A percentile compares a stretch with the other conserved stretches of the same genome.
phyloP scores from a whole-genome alignment of 23 red algal genomes.

The Agarophyton chilense region DNA sequence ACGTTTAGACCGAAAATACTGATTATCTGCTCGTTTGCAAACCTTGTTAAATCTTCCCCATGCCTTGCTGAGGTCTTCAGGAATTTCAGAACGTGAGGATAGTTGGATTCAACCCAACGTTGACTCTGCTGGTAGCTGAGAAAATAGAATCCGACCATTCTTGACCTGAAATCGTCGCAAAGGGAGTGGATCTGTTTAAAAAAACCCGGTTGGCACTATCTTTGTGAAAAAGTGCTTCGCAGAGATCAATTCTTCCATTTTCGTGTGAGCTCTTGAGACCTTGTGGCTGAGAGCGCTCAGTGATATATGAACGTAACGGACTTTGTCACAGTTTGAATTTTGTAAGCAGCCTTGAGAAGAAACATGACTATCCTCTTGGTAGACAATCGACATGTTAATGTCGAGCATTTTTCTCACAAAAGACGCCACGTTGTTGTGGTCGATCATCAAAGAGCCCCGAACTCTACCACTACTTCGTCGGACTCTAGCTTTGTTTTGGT shows the following conservation, averaged over 20 bases:
- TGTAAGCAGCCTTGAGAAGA: background rate
- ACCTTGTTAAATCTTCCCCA: background rate
- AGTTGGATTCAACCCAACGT: background rate
- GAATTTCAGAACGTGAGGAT: background rate
- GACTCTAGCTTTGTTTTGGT: too few relatives aligned
- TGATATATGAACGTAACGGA: background rate
- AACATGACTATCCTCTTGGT: background rate
- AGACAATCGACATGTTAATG: background rate
- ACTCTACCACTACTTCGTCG: background rate
- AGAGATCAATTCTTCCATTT: background rate
- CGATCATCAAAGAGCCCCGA: background rate
- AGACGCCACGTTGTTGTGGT: background rate
- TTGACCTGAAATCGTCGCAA: background rate
- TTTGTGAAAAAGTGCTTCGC: background rate
- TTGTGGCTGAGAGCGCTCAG: background rate
- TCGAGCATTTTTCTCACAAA: background rate
- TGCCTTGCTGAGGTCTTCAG: background rate
- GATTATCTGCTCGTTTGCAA: background rate
- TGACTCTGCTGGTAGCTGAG: background rate
- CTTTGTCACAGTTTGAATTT: background rate
- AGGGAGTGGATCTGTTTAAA: background rate
- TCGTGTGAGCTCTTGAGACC: background rate
- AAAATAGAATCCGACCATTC: background rate
- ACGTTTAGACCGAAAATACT: background rate
- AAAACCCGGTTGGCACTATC: background rate